Base-by-base conservation (phyloP, 2,329 filamentous ascomycete species). In the Trichoderma gracile region DNA sequence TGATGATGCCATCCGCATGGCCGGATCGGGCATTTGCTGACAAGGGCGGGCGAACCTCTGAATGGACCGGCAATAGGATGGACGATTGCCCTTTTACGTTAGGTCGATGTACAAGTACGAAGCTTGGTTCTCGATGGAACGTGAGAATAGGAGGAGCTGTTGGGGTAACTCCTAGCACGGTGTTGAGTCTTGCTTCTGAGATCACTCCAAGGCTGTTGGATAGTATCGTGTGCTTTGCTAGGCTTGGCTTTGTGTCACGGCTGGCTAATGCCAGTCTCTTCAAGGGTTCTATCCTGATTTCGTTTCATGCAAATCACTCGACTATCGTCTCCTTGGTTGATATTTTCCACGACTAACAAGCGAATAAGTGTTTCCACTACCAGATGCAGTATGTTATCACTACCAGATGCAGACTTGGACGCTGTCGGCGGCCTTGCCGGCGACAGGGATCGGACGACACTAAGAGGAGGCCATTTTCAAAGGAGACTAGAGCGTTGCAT, bases 321-420 rank as follows among this genome's bases (percentile, higher is more conserved):
- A 14, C 33, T 38, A 38, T 56, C 56, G 15, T 14, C 23, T 25
- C 54, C 17, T 30, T 30, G 40, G 14, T 57, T 8, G 25, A 57
- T 33, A 45, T 57, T 40, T 57, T 46, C 54, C 43, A 57, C 40
- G 27, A 30, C n/a, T 57, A 57, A 43, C 25, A 27, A 27, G 54
- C 54, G n/a, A 45, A 21, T 17, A 49, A 40, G n/a, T 19, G 19
- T 17, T 9, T 30, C 30, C 23, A 30, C 12, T 40, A 15, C 47
- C 33, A 40, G 27, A 59, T 15, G 10, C 27, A 43, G n/a, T 19
- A 47, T n/a, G 15, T 38, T 38, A 38, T 9, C 10, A 14, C 17
- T 23, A 40, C 15, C 17, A 40, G 9, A 42, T 17, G 2, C 8
- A 5, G 56, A 42, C 45, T 40, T 47, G 56, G 23, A 42, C 25